Evolutionary conservation across 2,329 filamentous ascomycete species (phyloP), one percentile per base, ranked within the genome.

Genomic region (Pseudocercospora fuligena): DNA sequence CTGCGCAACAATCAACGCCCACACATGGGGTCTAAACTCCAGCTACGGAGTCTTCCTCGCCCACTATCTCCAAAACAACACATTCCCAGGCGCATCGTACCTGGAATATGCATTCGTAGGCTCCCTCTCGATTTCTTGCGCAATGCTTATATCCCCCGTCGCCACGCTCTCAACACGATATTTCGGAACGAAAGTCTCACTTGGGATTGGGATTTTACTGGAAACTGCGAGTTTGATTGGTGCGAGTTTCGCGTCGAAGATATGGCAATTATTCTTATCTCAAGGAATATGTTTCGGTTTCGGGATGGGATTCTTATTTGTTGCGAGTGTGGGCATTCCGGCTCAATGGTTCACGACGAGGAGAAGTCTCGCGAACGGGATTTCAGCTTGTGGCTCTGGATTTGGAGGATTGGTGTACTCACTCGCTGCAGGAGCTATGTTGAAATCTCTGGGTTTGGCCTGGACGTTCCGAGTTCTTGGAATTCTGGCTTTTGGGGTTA

Each of bases 101-200:
- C 84, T 94, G 1, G 84, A 89, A 5, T 94, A 90, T 77, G 92
- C 92, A 47, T 93, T 94, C 75, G 85, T 94, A n/a, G 92, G 92
- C 29, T 89, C 89, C 0, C 81, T 92, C 0, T 90, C 87, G 31
- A 87, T 91, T 51, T 88, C 87, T 1, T 84, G 80, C 79, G 90
- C 90, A 1, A 82, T 94, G 66, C 76, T 92, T 7, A 80, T 92
- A 29, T 90, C 91, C 0, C 92, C 92, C 0, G 36, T 92, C 1
- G 89, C 87, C 5, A 93, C 90, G 0, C 77, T 85, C 7, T 85
- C 82, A 36, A 88, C 88, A 0, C 84, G 89, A 1, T 77, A 82
- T 9, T 87, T 85, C 65, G 90, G 90, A 7, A 93, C 90, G 0
- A 86, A 85, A 46, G 81, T 81, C 0, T 89, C 88, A 0, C 83